Evolutionary conservation across 1,284 basidiomycete species (phyloP), one percentile per base, ranked within the genome.

Genomic region (Naganishia sp.): DNA sequence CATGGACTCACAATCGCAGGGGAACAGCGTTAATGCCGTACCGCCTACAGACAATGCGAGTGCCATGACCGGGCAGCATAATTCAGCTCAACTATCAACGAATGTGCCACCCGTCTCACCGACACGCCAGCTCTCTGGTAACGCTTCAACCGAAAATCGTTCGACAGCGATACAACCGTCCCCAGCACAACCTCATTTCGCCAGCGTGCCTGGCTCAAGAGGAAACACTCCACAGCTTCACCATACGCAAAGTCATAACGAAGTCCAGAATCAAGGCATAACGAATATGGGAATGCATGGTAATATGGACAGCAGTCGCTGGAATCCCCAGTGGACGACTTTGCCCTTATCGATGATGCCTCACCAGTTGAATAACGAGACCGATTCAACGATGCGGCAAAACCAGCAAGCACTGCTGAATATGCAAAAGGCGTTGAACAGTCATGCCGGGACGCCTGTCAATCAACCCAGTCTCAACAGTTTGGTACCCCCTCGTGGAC

Each of bases 381-480:
- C 42, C 32, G 58, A 61, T 25, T 10, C 32, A 15, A 10, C 41
- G 17, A 4, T 39, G 1, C 58, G 28, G 18, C 58, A 42, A 42
- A n/a, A 32, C 17, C 58, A 61, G n/a, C 47, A 41, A 28, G 23
- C 32, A 3, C n/a, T 35, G 35, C 47, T 28, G 5, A 46, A 51
- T 28, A n/a, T 49, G 21, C 41, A 61, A n/a, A 41, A 21, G 25
- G 35, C 32, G 21, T 25, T 51, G 23, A 51, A 23, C 31, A 61
- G 58, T 42, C 47, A 51, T 51, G 58, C 35, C 47, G 58, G 58
- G n/a, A 51, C 58, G 23, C 58, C 58, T 9, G 41, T 61, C 1
- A 47, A 51, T 42, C 58, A 61, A 61, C 58, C 58, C 47, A 61
- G 58, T 42, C 58, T 61, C 58, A 61, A 61, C 39, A 61, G 58